Evolutionary conservation across 345 rosid genomes (phyloP), one percentile per base, ranked within the genome.

Genomic region (Eucalyptus erythrocorys): DNA sequence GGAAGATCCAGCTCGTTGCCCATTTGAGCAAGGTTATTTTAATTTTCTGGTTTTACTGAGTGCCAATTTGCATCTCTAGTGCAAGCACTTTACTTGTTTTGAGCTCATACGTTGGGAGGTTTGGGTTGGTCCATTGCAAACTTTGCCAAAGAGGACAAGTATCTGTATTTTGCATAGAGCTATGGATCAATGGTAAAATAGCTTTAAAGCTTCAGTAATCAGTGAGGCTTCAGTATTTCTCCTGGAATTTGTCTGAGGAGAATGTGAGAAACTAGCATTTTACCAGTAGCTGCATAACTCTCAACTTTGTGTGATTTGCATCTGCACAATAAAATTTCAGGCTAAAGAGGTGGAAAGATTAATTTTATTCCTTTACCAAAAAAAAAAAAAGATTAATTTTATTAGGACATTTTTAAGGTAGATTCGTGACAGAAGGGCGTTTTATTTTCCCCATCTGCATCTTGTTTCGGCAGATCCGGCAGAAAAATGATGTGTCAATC

Each of bases 1-100:
- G 87, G 99, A 98, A 93, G 98, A 97, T 93, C 99, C 99, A 48
- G 95, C 97, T 53, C 95, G 96, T 37, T 97, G 97, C 86, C 95
- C 98, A 82, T 97, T 97, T 84, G 99, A 98, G 90, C 99, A 97
- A 95, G 99, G 98, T 97, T 88, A 59, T 87, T 37, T 81, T 57
- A 40, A 55, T 42, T 86, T 71, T 37, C 45, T 76, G 47, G 27
- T 21, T 76, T 76, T 76, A 40, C 84, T 22, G 84, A 76, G 47
- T 40, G 27, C 84, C 42, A 76, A 10, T 76, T 76, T 76, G 47
- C 47, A 76, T 76, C 47, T 76, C 84, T 22, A 76, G 84, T 40
- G 30, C 84, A 21, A 76, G 84, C 84, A 76, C 5, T 71, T 17
- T 34, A 34, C 81, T 76, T 40, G 27, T 76, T 76, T 37, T 76